Evolutionary conservation across 2,329 filamentous ascomycete genomes (phyloP).

Genomic region (Alternaria sp.): DNA sequence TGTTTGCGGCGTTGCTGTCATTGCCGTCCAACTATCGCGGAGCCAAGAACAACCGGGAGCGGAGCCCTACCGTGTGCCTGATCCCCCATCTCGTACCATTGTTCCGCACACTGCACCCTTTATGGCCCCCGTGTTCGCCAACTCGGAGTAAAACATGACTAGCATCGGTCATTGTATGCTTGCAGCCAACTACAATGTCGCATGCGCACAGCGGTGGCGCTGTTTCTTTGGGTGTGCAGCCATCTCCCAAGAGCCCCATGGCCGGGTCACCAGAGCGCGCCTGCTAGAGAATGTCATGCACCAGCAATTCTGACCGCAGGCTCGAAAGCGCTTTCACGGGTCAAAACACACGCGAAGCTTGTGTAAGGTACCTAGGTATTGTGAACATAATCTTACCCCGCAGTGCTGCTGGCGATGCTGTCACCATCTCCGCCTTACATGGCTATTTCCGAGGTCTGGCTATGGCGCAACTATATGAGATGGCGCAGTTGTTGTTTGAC

Average conservation of each 20-base stretch:
- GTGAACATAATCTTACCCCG: slow-evolving; percentile 15
- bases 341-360: background rate
- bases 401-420: slow-evolving; percentile 9
- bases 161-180: background rate
- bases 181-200: background rate
- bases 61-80: slow-evolving; percentile 4
- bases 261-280: background rate
- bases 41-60: slow-evolving; percentile 4
- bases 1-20: slow-evolving; percentile 1
- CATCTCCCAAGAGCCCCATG: background rate
- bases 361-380: background rate
- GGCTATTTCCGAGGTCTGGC: slow-evolving; percentile 20
- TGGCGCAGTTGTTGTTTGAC: background rate
- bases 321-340: background rate
- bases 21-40: background rate
- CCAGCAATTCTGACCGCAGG: background rate
- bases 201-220: background rate
- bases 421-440: slow-evolving; percentile 8
- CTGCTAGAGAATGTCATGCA: background rate
- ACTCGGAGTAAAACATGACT: background rate
- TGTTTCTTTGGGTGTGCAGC: background rate
- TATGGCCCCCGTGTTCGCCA: background rate
- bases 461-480: slow-evolving; percentile 2
- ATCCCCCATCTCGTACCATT: background rate
- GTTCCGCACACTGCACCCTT: background rate